These are phyloP conservation scores for Fusarium musae DNA, from an alignment of 2,329 filamentous ascomycete species.

Conservation along the genomic window DNA sequence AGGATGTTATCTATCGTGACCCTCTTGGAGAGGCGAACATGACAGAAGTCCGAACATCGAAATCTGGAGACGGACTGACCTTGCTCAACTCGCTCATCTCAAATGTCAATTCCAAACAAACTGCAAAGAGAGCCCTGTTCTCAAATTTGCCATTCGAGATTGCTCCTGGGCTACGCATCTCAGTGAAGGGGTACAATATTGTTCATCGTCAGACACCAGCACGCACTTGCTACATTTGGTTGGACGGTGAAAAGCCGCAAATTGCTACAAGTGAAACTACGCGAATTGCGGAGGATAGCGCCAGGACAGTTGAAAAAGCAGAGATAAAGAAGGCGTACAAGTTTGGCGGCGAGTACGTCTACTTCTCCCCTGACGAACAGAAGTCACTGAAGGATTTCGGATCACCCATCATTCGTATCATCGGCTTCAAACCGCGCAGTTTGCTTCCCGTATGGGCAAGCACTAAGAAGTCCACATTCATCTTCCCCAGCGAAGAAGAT, in stretches of 20 bases:
- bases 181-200: constrained; percentile 92
- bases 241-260: constrained; percentile 85
- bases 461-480: constrained; percentile 86
- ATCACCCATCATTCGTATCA: constrained; percentile 82
- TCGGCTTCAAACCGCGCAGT: constrained; percentile 89
- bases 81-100: constrained; percentile 83
- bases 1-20: constrained; percentile 92
- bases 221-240: constrained; percentile 87
- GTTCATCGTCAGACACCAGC: constrained; percentile 85
- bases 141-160: constrained; percentile 89
- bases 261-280: constrained; percentile 80
- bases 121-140: constrained; percentile 86
- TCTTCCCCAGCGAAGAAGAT: constrained; percentile 92
- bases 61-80: constrained; percentile 78
- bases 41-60: constrained; percentile 68
- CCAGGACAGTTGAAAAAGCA: constrained; percentile 78
- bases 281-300: constrained; percentile 80
- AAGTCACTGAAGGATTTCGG: constrained; percentile 83
- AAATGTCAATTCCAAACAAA: constrained; percentile 90
- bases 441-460: constrained; percentile 85
- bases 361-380: constrained; percentile 87
- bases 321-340: constrained; percentile 95
- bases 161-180: constrained; percentile 84
- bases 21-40: constrained; percentile 73
- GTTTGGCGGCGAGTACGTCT: constrained; percentile 90